Evolutionary conservation across 306 rosid species (phyloP), one percentile per base, ranked within the genome.

Genomic region (Rubus idaeus): DNA sequence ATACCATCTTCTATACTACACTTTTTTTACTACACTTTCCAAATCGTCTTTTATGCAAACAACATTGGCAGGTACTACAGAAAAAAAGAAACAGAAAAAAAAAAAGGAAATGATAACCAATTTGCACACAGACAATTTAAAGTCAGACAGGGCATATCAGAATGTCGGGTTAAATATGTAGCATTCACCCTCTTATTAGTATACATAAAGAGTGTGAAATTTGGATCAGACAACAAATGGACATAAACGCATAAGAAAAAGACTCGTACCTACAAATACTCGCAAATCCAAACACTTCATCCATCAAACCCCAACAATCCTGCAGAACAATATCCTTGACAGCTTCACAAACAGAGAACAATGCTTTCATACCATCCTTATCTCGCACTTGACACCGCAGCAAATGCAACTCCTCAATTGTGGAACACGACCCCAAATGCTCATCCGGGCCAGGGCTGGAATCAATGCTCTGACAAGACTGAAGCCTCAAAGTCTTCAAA

Each of bases 281-380:
- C 3, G 91, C 90, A 18, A 89, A 75, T 58, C 77, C 60, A 35
- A 93, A 86, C 18, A 85, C 71, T 53, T 68, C 85, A 46, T 93
- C 79, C 35, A 80, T 91, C 83, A 93, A 79, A 6, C 98, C 98
- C 97, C 98, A 93, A 78, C 97, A 93, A 46, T 93, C 92, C 88
- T 88, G 91, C 76, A 93, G 75, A 64, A 86, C 79, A 61, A 91
- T 26, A 72, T 91, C 93, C 83, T 86, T 88, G 3, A 91, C 93
- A 82, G 82, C 84, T 75, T 81, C 90, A 76, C 98, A 88, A 8
- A 90, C 86, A 3, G 69, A 69, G 76, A 89, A 91, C 80, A 91
- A 71, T 16, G 91, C 92, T 47, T 62, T 79, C 10, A 77, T 64
- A 6, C 85, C 71, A 40, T 70, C 77, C 85, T 85, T 77, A 77